phyloP scores from a whole-genome alignment of 495 filamentous ascomycete species.

The Astrocystis sublimbata region DNA sequence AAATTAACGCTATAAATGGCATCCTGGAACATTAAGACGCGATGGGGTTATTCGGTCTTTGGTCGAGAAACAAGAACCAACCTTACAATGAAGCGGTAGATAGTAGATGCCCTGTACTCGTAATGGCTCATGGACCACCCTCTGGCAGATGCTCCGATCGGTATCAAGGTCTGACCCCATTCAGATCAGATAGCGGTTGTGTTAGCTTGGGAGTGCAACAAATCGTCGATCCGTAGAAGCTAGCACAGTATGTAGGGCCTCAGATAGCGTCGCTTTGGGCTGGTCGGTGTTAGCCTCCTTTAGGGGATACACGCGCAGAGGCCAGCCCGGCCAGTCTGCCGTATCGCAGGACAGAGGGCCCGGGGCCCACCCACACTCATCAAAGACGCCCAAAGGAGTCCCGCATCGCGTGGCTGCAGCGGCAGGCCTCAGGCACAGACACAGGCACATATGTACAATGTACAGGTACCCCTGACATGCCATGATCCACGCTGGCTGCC shows the following conservation, averaged over 20 bases:
- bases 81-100: not conserved
- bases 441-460: too few relatives aligned
- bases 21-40: not conserved
- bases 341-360: not conserved
- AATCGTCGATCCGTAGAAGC: not conserved
- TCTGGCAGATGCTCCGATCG: not conserved
- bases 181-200: not conserved
- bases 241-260: too few relatives aligned
- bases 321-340: too few relatives aligned
- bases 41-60: not conserved
- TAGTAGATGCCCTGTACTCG: too few relatives aligned
- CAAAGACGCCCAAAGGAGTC: conserved; percentile 8
- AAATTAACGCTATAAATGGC: not conserved
- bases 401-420: conserved; percentile 10
- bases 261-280: too few relatives aligned
- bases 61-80: not conserved
- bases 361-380: conserved; percentile 11
- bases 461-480: not conserved
- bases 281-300: too few relatives aligned
- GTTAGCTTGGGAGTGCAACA: not conserved
- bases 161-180: not conserved
- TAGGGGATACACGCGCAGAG: too few relatives aligned
- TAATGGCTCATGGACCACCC: not conserved
- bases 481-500: conserved; percentile 4
- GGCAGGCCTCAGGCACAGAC: not conserved